Base-by-base conservation (phyloP, 768 basidiomycete genomes). In the Xerocomellus chrysenteron region DNA sequence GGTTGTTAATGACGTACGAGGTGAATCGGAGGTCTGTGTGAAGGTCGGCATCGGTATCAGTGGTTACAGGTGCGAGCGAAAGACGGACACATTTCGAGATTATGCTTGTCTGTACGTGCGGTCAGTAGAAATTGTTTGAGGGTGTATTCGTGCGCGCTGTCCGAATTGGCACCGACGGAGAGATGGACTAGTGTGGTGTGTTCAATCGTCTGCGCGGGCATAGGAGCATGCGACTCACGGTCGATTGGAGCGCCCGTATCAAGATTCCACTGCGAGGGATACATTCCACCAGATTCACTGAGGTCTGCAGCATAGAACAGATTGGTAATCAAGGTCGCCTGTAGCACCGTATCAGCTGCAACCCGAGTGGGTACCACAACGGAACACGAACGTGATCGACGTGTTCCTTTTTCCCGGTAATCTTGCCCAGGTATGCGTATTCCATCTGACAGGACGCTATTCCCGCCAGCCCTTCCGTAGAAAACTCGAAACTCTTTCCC, bases 391-490 rank as follows among this genome's bases (percentile, higher is more conserved):
- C 87, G 44, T 76, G 77, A 46, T 82, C 77, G 52, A 79, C 83
- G 62, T 86, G 84, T 42, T 80, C 78, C 52, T 80, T 79, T 62
- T 88, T 86, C 0, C 87, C 88, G 0, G 91, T 92, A 26, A 86
- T 68, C 62, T 90, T 86, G 5, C 88, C 88, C 5, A 95, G 79
- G 62, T 94, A 93, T 54, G 88, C 82, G 65, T 94, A 90, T 71
- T 95, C 94, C 50, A 95, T 68, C 66, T 94, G 91, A 52, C 86
- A 76, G 44, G 82, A 89, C 0, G 84, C 89, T 32, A 93, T 85
- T 71, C 95, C 94, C 0, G 94, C 90, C 13, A 88, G 67, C 13
- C 80, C 66, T 9, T 78, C 80, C 5, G 74, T 62, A 45, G 0
- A 0, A 28, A 3, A 24, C 5, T 16, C 1, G 13, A 13, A 2